Conservation (phyloP, 1,139 yeast genomes). For the Blastobotrys petasosporus region DNA sequence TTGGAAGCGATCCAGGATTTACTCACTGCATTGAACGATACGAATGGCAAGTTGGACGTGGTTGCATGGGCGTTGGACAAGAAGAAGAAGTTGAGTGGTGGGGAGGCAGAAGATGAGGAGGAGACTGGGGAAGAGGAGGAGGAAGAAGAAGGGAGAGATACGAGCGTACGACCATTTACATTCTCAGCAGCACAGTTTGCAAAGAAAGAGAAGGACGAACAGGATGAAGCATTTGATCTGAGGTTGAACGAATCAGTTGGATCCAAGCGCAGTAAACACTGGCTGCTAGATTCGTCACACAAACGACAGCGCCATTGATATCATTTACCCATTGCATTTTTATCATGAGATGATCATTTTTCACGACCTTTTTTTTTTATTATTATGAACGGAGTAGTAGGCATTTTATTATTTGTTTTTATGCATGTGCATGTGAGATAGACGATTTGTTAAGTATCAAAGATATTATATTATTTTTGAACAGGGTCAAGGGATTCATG, state of each 20-base stretch:
- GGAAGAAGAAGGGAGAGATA: conserved; percentile 1
- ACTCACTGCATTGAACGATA: conserved; percentile 18
- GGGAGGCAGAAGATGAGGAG: not conserved
- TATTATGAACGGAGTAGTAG: too few relatives aligned
- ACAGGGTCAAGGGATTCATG: too few relatives aligned
- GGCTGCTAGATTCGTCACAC: too few relatives aligned
- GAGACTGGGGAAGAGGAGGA: not conserved
- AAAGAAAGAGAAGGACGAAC: not conserved
- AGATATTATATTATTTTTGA: too few relatives aligned
- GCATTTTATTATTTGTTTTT: too few relatives aligned
- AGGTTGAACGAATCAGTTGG: not conserved
- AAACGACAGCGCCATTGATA: too few relatives aligned
- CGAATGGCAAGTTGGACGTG: conserved; percentile 20
- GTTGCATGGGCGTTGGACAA: conserved; percentile 23
- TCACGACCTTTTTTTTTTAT: too few relatives aligned
- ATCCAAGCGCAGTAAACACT: not conserved
- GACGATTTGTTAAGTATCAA: too few relatives aligned
- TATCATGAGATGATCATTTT: too few relatives aligned
- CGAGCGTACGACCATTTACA: conserved; percentile 8
- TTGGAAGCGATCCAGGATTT: conserved; percentile 25
- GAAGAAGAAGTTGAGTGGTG: conserved; percentile 13
- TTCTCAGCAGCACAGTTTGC: not conserved
- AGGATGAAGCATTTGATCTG: not conserved
- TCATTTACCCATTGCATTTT: too few relatives aligned
- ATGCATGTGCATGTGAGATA: too few relatives aligned